Evolutionary conservation across 257 asterid genomes (phyloP), one percentile per base, ranked within the genome.

Genomic region (Solanum ahanhuiri): DNA sequence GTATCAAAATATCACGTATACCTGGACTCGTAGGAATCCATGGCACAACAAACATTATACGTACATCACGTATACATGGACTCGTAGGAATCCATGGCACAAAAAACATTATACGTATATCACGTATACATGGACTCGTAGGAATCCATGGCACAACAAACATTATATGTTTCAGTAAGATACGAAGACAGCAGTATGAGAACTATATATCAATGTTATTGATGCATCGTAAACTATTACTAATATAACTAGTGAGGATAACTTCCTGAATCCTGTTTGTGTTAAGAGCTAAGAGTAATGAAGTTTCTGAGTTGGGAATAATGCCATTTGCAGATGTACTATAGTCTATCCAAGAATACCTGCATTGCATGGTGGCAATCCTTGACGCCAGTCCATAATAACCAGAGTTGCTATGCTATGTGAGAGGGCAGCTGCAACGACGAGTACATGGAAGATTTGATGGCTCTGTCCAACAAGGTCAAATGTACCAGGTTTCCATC

Each of bases 391-490:
- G 4, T 96, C 99, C 94, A 96, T 94, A 57, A 96, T 88, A 15
- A 90, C 89, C 6, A 96, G 92, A 9, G 95, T 93, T 75, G 99
- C 98, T 0, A 88, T 93, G 37, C 92, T 84, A 70, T 96, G 98
- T 2, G 94, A 93, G 30, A 96, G 89, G 1, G 99, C 99, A 0
- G 98, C 99, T 1, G 91, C 96, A 39, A 95, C 95, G 4, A 96
- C 97, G 11, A 96, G 90, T 18, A 92, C 91, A 51, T 96, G 99
- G 83, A 96, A 96, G 58, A 96, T 94, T 91, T 96, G 99, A 89
- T 96, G 99, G 86, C 98, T 96, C n/a, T 95, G 98, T 0, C 99
- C 99, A 14, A 94, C 92, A 67, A 95, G 92, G 83, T 96, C 99
- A 86, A 96, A 96, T 2, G 89, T 87, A 18, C 99, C 99, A 2